Evolutionary conservation across 2,329 filamentous ascomycete genomes (phyloP), one percentile per base, ranked within the genome.

Genomic region (Aspergillus niger): DNA sequence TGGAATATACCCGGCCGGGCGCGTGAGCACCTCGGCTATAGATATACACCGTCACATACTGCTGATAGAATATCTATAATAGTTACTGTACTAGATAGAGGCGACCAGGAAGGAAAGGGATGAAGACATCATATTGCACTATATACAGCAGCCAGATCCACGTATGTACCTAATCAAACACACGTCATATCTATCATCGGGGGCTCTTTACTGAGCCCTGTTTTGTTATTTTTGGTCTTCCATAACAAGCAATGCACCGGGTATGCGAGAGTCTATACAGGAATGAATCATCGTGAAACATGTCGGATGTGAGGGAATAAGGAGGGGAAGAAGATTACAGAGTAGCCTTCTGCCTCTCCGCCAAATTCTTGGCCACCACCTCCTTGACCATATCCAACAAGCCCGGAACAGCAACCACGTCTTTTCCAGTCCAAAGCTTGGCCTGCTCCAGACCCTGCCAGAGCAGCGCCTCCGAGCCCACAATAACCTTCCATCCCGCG

Each of bases 391-490:
- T 77, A 36, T 83, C 75, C 1, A 90, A 81, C 32, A 76, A 41
- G 1, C 69, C 74, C 1, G 87, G 87, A 63, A 90, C 75, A 36
- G 89, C 81, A 11, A 81, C 78, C 1, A 87, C 72, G 30, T 82
- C 73, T 67, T 79, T 82, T 0, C 88, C 89, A 0, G 88, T 90
- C 89, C 90, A 92, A 30, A 78, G 63, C 47, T 71, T 70, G 15
- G 79, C 78, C 75, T 91, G 90, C 74, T 91, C 90, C 17, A 92
- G 74, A 0, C 90, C 90, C 74, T 92, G 90, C 77, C 87, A 91
- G 64, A 92, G 89, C 80, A 92, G 79, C 0, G 90, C 88, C 78
- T 92, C 90, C 0, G 89, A 91, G 0, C 90, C 90, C 5, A 91
- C 74, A 24, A 92, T 89, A 1, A 92, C 86, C 74, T 88, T 83